Base-by-base conservation (phyloP, 2,329 filamentous ascomycete genomes). In the Tricladium varicosporioides region DNA sequence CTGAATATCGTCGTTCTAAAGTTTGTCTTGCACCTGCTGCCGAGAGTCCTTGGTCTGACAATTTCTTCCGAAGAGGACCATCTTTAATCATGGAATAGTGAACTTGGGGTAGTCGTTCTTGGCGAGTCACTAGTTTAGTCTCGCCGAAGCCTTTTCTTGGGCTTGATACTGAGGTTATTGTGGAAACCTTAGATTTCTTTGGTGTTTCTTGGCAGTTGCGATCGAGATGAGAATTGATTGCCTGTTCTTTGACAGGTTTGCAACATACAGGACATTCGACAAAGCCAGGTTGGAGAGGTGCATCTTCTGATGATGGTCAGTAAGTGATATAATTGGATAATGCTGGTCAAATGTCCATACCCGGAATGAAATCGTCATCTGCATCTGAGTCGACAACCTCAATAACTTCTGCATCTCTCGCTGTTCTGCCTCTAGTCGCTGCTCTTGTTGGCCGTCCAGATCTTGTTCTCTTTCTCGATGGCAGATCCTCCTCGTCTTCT, bases 51-150 rank as follows among this genome's bases (percentile, higher is more conserved):
- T 94, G 78, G 2, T 96, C 91, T 15, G 78, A 72, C 44, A 99
- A 76, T 73, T 96, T 97, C 69, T 90, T 94, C 49, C 86, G 84
- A 52, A 99, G 76, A 1, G 83, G 82, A 0, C 73, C 76, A 18
- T 97, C 93, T 69, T 88, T 96, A n/a, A 96, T 75, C 70, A 96
- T 81, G 18, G 87, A 88, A 72, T 97, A 97, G 67, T 91, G 94
- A 15, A 97, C 78, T 9, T 89, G 84, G 0, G 94, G 88, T 9
- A 97, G 76, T 33, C 67, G 49, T 15, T 69, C 62, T 1, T 65
- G 58, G 51, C 58, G 62, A 51, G 57, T 63, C 33, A 18, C 57
- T 36, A 47, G 44, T 51, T 56, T 27, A 27, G 22, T 27, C 51
- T 32, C 57, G 10, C 49, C 48, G 36, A 42, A 42, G 5, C 48